Base-by-base conservation (phyloP, 139 green algal species). In the Gonium pectorale region DNA sequence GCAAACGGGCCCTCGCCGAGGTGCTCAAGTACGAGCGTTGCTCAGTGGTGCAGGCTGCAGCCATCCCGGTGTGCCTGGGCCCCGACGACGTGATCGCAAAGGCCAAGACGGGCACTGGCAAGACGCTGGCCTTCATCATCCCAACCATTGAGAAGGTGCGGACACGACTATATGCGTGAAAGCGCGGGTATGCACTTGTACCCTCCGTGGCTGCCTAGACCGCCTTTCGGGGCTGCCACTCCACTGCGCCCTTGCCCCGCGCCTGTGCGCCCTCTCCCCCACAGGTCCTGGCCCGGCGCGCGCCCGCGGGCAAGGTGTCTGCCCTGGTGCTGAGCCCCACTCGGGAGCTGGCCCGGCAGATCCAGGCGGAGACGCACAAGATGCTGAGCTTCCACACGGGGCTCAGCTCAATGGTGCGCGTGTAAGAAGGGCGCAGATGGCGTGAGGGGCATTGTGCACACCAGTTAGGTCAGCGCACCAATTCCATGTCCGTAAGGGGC, bases 71-170 rank as follows among this genome's bases (percentile, higher is more conserved):
- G 3, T 90, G 88, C 80, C 68, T 92, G 67, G 31, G 66, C 0
- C 73, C 67, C 0, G 59, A 64, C 0, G 95, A 98, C 71, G 86
- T 97, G 3, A 86, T 98, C 54, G 92, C 89, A 40, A 97, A 96
- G 79, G 96, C 96, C 52, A 97, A 96, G 71, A 98, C 95, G 2
- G 95, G 95, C 73, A 97, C 93, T 4, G 88, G 88, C 35, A 97
- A 97, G 83, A 97, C 95, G 2, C 86, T 97, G 60, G 95, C 78
- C 0, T 97, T 97, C 74, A 77, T 96, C 9, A 92, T 97, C 13
- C 95, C 95, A 0, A 88, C 89, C 2, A 90, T 97, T 22, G 90
- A 93, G 51, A 86, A 78, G 59, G 78, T 90, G 52, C 21, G 38
- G 7, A n/a, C n/a, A n/a, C n/a, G n/a, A n/a, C n/a, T n/a, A n/a